Conservation (phyloP, 306 rosid genomes). For the Boehmeria nivea region DNA sequence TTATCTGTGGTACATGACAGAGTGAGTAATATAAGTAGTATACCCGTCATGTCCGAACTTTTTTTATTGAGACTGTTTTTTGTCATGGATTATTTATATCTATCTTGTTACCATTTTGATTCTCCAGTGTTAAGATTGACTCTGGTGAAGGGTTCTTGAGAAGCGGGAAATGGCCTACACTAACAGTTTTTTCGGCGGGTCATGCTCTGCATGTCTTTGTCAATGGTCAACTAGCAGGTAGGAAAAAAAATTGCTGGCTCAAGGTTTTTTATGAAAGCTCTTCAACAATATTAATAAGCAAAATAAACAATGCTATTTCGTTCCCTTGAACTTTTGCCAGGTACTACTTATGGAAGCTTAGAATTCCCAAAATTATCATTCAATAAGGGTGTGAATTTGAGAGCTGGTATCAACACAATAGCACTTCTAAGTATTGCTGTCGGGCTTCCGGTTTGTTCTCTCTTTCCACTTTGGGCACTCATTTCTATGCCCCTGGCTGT, state of each 20-base stretch:
- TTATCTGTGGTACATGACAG: conserved; percentile 96
- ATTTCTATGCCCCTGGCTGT: background rate
- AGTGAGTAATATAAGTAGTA: conserved; percentile 59
- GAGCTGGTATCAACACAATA: conserved; percentile 80
- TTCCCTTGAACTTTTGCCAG: conserved; percentile 35
- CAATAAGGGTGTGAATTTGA: conserved; percentile 60
- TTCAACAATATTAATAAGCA: no score
- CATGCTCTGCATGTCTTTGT: conserved; percentile 93
- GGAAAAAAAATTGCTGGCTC: no score
- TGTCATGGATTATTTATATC: conserved; percentile 4
- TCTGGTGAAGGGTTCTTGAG: conserved; percentile 66
- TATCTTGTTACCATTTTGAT: conserved; percentile 5
- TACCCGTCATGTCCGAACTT: background rate
- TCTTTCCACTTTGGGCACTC: conserved; percentile 33
- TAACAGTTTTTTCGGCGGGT: conserved; percentile 82
- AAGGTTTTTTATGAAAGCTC: no score
- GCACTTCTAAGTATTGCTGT: conserved; percentile 88
- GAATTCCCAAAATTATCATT: conserved; percentile 78
- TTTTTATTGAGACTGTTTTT: no score
- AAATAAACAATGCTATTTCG: conserved; percentile 9
- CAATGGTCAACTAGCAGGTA: conserved; percentile 77
- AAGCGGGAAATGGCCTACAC: conserved; percentile 63
- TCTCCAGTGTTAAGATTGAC: conserved; percentile 63
- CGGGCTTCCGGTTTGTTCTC: conserved; percentile 83
- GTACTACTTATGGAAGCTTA: conserved; percentile 83